Evolutionary conservation across 2,329 filamentous ascomycete species (phyloP).

Genomic region (Simplicillium sp.): DNA sequence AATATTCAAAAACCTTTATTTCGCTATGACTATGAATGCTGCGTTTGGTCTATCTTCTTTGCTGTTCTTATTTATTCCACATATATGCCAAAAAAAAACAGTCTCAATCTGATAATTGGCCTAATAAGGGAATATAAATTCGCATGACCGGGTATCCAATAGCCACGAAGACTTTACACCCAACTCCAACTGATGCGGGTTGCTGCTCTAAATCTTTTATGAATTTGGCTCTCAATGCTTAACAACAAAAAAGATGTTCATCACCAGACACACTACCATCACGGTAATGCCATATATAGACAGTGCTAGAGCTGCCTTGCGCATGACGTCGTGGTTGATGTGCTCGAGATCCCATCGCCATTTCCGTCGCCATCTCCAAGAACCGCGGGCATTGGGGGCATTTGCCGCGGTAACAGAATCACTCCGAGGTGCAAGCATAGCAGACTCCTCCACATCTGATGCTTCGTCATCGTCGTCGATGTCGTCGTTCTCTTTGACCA

Average conservation of each 20-base stretch:
- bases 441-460: slow-evolving; percentile 39
- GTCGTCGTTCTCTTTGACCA: slow-evolving; percentile 88
- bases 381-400: slow-evolving; percentile 23
- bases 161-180: no score
- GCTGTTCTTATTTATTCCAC: no score
- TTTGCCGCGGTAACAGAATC: slow-evolving; percentile 32
- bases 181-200: no score
- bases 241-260: slow-evolving; percentile 73
- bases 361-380: slow-evolving; percentile 44
- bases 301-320: slow-evolving; percentile 65
- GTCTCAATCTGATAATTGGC: no score
- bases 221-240: slow-evolving; percentile 48
- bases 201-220: not conserved
- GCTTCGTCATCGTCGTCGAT: slow-evolving; percentile 47
- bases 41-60: no score
- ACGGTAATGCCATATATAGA: slow-evolving; percentile 78
- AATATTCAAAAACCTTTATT: no score
- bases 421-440: slow-evolving; percentile 33
- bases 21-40: no score
- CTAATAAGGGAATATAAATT: no score
- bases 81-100: no score
- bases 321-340: slow-evolving; percentile 55
- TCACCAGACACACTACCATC: slow-evolving; percentile 79
- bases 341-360: slow-evolving; percentile 53
- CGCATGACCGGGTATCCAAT: no score